These are phyloP conservation scores for Papiliotrema flavescens DNA, from an alignment of 1,284 basidiomycete species.

Conservation along the genomic window DNA sequence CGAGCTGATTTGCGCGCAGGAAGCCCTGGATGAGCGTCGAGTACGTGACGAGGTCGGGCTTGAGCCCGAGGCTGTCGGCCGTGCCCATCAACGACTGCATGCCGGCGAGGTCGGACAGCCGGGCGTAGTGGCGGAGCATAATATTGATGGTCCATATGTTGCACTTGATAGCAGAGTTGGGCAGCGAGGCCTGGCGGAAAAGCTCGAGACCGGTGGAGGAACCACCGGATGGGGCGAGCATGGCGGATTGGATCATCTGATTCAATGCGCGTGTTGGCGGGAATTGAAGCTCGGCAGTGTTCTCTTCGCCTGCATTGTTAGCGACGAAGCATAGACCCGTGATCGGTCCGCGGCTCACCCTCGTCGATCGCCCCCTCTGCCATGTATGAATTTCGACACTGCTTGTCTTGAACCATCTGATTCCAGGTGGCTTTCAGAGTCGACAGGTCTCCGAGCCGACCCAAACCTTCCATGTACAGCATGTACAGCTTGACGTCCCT, in stretches of 20 bases:
- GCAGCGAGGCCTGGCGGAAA: constrained; percentile 31
- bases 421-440: constrained; percentile 37
- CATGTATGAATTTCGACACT: constrained; percentile 24
- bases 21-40: constrained; percentile 73
- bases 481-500: constrained; percentile 42
- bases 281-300: constrained; percentile 13
- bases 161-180: constrained; percentile 48
- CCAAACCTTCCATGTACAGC: constrained; percentile 42
- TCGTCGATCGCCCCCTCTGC: constrained; percentile 16
- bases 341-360: not conserved
- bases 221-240: constrained; percentile 30
- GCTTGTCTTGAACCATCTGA: constrained; percentile 30
- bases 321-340: not conserved
- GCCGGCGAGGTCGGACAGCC: constrained; percentile 58
- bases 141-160: constrained; percentile 76
- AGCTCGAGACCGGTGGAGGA: constrained; percentile 31
- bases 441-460: constrained; percentile 33
- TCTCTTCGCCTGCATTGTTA: not conserved
- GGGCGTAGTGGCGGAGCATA: constrained; percentile 63
- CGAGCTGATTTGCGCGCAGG: constrained; percentile 61
- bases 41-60: constrained; percentile 73
- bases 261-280: constrained; percentile 43
- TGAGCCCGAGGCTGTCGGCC: constrained; percentile 52
- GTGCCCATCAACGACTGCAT: constrained; percentile 62
- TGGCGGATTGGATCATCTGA: constrained; percentile 37